Percentiles rank a stretch among this genome's conserved stretches.
Evolutionary conservation across 2,329 filamentous ascomycete species (phyloP).

Genomic region (Tolypocladium amazonense): DNA sequence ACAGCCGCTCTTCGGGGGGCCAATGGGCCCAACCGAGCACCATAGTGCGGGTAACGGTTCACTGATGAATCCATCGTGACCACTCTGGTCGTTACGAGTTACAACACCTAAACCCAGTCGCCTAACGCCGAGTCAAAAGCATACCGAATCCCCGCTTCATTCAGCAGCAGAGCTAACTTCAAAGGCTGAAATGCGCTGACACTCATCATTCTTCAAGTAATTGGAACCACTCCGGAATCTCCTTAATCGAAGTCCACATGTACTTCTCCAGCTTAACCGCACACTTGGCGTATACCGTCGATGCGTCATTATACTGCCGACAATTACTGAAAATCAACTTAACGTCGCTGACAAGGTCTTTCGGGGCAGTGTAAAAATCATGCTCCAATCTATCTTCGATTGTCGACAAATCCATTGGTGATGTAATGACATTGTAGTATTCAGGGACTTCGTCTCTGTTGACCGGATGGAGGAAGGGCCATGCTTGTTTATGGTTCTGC

Average conservation of each 20-base stretch:
- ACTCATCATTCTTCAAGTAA: background rate
- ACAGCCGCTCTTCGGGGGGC: too few species aligned
- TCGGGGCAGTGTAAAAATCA: constrained; percentile 80
- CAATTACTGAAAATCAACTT: constrained; percentile 91
- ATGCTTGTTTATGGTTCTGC: constrained; percentile 84
- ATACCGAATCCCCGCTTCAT: background rate
- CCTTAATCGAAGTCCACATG: constrained; percentile 89
- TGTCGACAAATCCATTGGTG: constrained; percentile 91
- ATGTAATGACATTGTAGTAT: constrained; percentile 96
- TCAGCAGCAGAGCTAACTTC: background rate
- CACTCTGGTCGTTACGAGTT: too few species aligned
- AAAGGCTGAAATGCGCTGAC: background rate
- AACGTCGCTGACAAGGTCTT: constrained; percentile 86
- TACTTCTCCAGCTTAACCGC: constrained; percentile 88
- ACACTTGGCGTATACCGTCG: constrained; percentile 85
- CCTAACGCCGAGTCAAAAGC: too few species aligned
- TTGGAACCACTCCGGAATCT: constrained; percentile 79
- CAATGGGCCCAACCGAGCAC: too few species aligned
- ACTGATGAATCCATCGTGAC: too few species aligned
- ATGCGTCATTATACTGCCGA: constrained; percentile 92
- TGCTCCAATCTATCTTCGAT: constrained; percentile 95
- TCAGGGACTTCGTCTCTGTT: constrained; percentile 96
- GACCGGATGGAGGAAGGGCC: constrained; percentile 91
- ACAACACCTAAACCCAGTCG: too few species aligned
- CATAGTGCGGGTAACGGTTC: too few species aligned